Evolutionary conservation across 2,329 filamentous ascomycete genomes (phyloP).

Genomic region (Aspergillus melleus): DNA sequence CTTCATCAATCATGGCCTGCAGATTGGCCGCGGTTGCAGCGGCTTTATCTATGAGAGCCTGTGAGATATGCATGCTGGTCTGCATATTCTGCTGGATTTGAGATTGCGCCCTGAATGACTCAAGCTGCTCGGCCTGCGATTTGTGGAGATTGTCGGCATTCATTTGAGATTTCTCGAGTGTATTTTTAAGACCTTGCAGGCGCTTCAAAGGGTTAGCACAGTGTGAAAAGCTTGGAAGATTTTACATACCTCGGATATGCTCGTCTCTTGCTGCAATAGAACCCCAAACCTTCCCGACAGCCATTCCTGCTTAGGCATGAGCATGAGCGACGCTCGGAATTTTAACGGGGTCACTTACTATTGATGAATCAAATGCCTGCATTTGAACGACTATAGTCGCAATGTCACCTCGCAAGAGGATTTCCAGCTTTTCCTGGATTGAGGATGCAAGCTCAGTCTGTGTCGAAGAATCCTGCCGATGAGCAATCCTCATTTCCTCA

Average conservation of each 20-base stretch:
- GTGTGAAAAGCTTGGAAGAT: background rate
- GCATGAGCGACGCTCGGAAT: conserved; percentile 10
- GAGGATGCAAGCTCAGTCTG: conserved; percentile 31
- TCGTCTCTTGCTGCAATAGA: conserved; percentile 34
- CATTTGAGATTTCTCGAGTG: conserved; percentile 34
- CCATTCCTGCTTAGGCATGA: conserved; percentile 29
- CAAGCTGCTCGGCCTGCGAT: conserved; percentile 36
- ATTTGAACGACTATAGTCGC: conserved; percentile 30
- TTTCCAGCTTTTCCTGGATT: conserved; percentile 35
- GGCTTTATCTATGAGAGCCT: conserved; percentile 34
- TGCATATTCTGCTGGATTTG: conserved; percentile 29
- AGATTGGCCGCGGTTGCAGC: conserved; percentile 30
- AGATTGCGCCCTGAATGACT: conserved; percentile 27
- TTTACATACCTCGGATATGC: conserved; percentile 33
- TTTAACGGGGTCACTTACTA: conserved; percentile 28
- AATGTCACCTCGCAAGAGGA: conserved; percentile 32
- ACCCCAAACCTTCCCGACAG: conserved; percentile 26
- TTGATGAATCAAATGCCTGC: conserved; percentile 31
- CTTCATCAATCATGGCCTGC: conserved; percentile 33
- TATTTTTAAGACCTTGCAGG: conserved; percentile 32
- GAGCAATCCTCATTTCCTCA: conserved; percentile 26
- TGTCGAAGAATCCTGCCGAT: conserved; percentile 27
- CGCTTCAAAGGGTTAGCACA: conserved; percentile 32
- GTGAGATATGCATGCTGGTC: conserved; percentile 27
- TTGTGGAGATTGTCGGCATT: conserved; percentile 34